Conservation (phyloP, 1,284 basidiomycete species). For the Fistulina hepatica region DNA sequence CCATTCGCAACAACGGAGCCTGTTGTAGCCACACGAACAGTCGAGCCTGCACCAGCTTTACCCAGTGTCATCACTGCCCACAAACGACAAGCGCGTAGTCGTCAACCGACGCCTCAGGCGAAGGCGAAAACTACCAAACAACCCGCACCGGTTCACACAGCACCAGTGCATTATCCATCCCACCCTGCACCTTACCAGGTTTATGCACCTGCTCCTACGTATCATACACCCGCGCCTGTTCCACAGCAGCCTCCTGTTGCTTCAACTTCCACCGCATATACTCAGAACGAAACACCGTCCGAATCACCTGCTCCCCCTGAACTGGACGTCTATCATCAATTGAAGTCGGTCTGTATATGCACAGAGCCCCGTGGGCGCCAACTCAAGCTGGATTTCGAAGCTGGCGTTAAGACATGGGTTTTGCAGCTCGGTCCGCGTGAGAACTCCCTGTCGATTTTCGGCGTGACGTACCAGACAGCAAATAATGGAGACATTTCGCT, state of each 20-base stretch:
- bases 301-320: conserved; percentile 32
- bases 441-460: conserved; percentile 37
- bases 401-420: conserved; percentile 60
- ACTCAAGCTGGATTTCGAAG: conserved; percentile 44
- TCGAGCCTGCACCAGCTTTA: not conserved
- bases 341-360: conserved; percentile 39
- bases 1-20: not conserved
- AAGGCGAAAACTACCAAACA: too few species aligned
- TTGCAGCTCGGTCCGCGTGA: conserved; percentile 46
- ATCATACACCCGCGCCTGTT: conserved; percentile 8
- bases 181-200: conserved; percentile 10
- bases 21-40: not conserved
- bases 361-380: conserved; percentile 48
- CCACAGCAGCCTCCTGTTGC: conserved; percentile 13
- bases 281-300: conserved; percentile 28
- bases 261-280: too few species aligned
- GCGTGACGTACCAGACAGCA: conserved; percentile 46
- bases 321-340: conserved; percentile 30
- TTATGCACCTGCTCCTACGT: conserved; percentile 6
- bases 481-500: too few species aligned
- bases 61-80: too few species aligned
- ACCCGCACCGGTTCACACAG: conserved; percentile 4
- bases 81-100: not conserved
- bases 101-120: not conserved
- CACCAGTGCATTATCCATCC: conserved; percentile 10